Conservation (phyloP, 139 green algal species). For the Ostreobium quekettii region DNA sequence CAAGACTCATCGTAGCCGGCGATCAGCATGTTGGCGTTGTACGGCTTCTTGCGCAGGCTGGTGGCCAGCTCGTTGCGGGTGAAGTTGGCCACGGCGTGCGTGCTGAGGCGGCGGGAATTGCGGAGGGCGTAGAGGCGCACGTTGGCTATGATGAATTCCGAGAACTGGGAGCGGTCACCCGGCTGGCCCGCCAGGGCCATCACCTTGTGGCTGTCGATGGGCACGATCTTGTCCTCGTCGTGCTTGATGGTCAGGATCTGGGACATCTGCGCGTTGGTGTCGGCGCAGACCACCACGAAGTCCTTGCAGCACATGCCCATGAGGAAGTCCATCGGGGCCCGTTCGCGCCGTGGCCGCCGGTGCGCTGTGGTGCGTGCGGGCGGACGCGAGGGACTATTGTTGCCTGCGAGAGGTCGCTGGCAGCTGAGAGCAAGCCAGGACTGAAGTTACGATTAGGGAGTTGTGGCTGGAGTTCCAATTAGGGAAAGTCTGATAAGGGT, state of each 20-base stretch:
- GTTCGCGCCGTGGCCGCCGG: background rate
- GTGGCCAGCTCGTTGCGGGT: slow-evolving; percentile 86
- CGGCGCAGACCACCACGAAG: slow-evolving; percentile 92
- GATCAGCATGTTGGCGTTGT: slow-evolving; percentile 90
- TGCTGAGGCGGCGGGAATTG: slow-evolving; percentile 73
- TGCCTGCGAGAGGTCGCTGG: too few relatives aligned
- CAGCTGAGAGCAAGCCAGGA: too few relatives aligned
- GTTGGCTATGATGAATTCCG: slow-evolving; percentile 85
- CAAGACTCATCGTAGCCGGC: slow-evolving; percentile 81
- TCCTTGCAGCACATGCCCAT: slow-evolving; percentile 73
- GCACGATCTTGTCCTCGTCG: slow-evolving; percentile 91
- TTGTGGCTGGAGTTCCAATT: too few relatives aligned
- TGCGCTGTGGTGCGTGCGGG: too few relatives aligned
- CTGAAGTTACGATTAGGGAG: too few relatives aligned
- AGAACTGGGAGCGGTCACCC: slow-evolving; percentile 85
- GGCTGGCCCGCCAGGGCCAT: slow-evolving; percentile 82
- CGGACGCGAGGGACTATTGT: too few relatives aligned
- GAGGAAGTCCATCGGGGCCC: slow-evolving; percentile 56
- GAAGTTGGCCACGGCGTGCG: slow-evolving; percentile 85
- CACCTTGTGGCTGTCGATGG: slow-evolving; percentile 77
- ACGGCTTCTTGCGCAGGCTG: slow-evolving; percentile 80
- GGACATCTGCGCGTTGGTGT: slow-evolving; percentile 73
- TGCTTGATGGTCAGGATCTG: slow-evolving; percentile 94
- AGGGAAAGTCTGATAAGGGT: too few relatives aligned
- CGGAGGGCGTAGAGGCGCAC: slow-evolving; percentile 81